Base-by-base conservation (phyloP, 1,284 basidiomycete species). In the Rhodotorula sp. region DNA sequence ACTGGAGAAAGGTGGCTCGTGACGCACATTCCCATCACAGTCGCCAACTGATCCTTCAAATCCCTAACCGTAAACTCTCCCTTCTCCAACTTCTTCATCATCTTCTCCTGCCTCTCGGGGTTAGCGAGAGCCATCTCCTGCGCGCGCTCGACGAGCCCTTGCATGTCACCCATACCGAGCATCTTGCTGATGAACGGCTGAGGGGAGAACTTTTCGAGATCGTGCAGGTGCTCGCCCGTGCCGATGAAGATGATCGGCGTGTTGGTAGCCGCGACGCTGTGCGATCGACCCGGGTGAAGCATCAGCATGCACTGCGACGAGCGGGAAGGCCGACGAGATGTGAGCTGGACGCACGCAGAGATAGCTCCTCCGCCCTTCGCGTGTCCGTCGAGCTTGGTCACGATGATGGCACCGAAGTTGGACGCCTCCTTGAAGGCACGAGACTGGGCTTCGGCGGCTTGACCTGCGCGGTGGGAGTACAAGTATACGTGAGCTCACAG, bases 341-440 rank as follows among this genome's bases (percentile, higher is more conserved):
- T 18, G 22, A 20, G 44, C 15, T 46, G 2, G 34, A 85, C 91
- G 74, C 81, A 94, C 94, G 95, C 95, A 58, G 96, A 99, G 73
- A 99, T 99, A 47, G 96, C 96, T 69, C 96, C 96, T 81, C 96
- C 96, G 75, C 96, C 96, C 80, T 98, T 99, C 1, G 96, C 96
- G 79, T 99, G 96, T 10, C 96, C 96, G 77, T 99, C 96, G 87
- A 99, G 93, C 83, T 99, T 99, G 30, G 96, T 99, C 26, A 99
- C 95, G 74, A 99, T 96, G 77, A 99, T 99, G 1, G 95, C 94
- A 75, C 95, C 96, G 80, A 98, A 99, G 78, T 96, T 88, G 22
- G 94, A 91, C 72, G 91, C 94, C 72, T 98, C 94, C 82, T 99
- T 99, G 86, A 99, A 99, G 1, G 96, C 96, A 51, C 87, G 87